Conservation (phyloP, 2,329 filamentous ascomycete species). For the Escovopsis sp. region DNA sequence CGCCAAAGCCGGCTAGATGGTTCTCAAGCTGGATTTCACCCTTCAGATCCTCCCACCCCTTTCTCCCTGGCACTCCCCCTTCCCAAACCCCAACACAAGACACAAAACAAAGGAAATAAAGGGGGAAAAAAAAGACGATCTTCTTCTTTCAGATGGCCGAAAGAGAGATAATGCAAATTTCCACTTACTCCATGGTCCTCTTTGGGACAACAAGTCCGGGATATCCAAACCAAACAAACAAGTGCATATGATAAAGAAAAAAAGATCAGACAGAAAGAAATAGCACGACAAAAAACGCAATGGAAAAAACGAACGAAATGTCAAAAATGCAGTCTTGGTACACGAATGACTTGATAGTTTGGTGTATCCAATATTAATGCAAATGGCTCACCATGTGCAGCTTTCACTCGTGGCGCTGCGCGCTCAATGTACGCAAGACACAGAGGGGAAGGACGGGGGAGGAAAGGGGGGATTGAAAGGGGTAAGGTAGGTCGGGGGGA, state of each 20-base stretch:
- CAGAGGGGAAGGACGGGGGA: neutral
- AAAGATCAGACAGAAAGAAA: constrained; percentile 5
- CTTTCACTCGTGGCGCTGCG: neutral
- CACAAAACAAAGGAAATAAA: neutral
- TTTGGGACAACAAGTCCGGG: constrained; percentile 11
- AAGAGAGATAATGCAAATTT: neutral
- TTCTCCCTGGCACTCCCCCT: too few relatives aligned
- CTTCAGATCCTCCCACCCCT: too few relatives aligned
- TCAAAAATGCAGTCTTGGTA: constrained; percentile 15
- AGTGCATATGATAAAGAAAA: too few relatives aligned
- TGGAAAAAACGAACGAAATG: constrained; percentile 4
- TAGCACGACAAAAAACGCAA: constrained; percentile 3
- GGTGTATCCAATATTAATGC: neutral
- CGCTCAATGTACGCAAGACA: neutral
- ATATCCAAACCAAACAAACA: constrained; percentile 6
- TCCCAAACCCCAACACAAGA: too few relatives aligned
- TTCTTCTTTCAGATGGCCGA: neutral
- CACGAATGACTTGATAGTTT: constrained; percentile 2
- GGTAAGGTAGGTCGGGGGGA: too few relatives aligned
- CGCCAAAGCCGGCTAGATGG: too few relatives aligned
- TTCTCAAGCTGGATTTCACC: too few relatives aligned
- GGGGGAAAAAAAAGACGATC: neutral
- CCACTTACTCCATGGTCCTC: constrained; percentile 9
- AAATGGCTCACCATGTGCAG: neutral
- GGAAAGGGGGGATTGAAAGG: neutral